Base-by-base conservation (phyloP, 192 early-diverging fungal species). In the Geranomyces michiganensis region DNA sequence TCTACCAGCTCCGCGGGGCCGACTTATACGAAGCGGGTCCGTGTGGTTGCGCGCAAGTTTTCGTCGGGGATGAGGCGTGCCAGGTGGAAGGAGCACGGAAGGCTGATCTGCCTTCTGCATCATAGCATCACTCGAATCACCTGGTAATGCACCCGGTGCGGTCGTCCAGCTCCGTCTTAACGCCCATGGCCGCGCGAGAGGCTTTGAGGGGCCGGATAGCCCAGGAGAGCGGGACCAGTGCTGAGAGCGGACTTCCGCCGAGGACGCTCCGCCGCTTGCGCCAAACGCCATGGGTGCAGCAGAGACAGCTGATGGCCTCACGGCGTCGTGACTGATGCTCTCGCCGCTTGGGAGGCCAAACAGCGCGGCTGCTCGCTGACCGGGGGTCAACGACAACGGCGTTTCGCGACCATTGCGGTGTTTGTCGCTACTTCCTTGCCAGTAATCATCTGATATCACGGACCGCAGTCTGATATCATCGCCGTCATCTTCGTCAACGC, bases 11-110 rank as follows among this genome's bases (percentile, higher is more conserved):
- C 36, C 36, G 36, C 36, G 36, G 3, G 36, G 3, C 10, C 36
- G 3, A 41, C 36, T 10, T 7, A 41, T 26, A 41, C 26, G 43
- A 30, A 29, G 21, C 7, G 67, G 67, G 45, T n/a, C 67, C 0
- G 67, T 68, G 61, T 44, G 68, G 26, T 70, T 56, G 19, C 68
- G 59, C 33, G 33, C 68, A 7, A 60, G 59, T 46, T 32, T 22
- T 21, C 68, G 26, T 4, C 68, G 56, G 22, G 68, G 68, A 62
- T 70, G 56, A n/a, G 68, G 68, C 10, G 68, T 70, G n/a, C 68
- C 59, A 10, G 67, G 67, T 13, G 45, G 48, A 1, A 12, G 49
- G 12, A 31, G 31, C 48, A 32, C 17, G 26, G 51, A 56, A 6
- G 14, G 15, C 17, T 53, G 51, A 53, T 53, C 24, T n/a, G 4